Evolutionary conservation across 495 filamentous ascomycete species (phyloP), one percentile per base, ranked within the genome.

Genomic region (Annulohypoxylon moriforme): DNA sequence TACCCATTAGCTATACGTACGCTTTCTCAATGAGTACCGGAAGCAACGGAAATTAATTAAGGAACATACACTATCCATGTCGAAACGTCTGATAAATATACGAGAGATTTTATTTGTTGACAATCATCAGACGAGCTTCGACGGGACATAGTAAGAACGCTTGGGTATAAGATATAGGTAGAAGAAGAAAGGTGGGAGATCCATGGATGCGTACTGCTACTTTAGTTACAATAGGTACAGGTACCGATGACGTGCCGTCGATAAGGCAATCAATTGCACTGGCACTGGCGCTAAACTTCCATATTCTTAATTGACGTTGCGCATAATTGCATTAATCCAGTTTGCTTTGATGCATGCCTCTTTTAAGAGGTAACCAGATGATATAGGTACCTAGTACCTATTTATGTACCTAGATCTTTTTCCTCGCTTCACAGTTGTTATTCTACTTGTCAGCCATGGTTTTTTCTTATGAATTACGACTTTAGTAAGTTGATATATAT

Each of bases 1-100:
- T n/a, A 73, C 75, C 72, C 78, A 74, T 79, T 67, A 81, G 75
- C 63, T 50, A 60, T 16, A 40, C 42, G 16, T 27, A 25, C 40
- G 7, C 5, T 58, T 5, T 14, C 4, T 20, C 13, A 10, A 27
- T 20, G 16, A 14, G 18, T 38, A 11, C 10, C 33, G 18, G 25
- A 31, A 53, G 25, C 11, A n/a, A 25, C 24, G 6, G 29, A 4
- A 20, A 57, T 1, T 55, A 13, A 22, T 1, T 16, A 14, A 9
- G 33, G 60, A 11, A 79, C 78, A 75, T 80, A 88, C 86, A 72
- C 84, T 87, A 52, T 83, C 85, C 86, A 87, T 87, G 47, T 66
- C 77, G 69, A 55, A 55, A 13, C 13, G 11, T 38, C 14, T 38
- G 13, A 24, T 5, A 16, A 20, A 57, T 38, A 10, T 34, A 38